Percentiles rank a stretch among this genome's conserved stretches.
phyloP scores from a whole-genome alignment of 139 green algal genomes.

The Chlamydomonas sp. region DNA sequence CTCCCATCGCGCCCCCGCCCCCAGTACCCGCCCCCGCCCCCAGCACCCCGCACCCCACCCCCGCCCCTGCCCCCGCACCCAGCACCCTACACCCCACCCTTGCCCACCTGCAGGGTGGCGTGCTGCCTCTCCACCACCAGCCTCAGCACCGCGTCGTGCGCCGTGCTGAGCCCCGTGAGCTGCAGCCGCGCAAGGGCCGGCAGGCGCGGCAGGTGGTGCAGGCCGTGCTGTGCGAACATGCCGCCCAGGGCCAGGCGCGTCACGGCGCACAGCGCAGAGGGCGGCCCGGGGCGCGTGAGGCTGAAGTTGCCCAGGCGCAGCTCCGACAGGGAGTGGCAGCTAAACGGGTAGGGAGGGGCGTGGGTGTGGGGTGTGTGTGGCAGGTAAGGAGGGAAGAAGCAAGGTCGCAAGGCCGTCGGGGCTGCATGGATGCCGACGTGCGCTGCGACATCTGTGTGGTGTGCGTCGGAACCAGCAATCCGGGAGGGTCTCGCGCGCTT shows the following conservation, averaged over 20 bases:
- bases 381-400: background rate
- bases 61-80: no score
- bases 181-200: conserved; percentile 11
- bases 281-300: background rate
- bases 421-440: no score
- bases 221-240: conserved; percentile 13
- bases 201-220: conserved; percentile 1
- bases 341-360: background rate
- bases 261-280: background rate
- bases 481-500: no score
- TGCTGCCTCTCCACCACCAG: background rate
- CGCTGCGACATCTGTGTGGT: no score
- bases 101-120: background rate
- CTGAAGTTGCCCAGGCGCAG: conserved; percentile 34
- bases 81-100: no score
- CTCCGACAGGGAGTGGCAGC: background rate
- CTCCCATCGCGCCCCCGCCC: no score
- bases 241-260: conserved; percentile 10
- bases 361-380: background rate
- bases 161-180: background rate
- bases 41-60: no score
- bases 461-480: no score
- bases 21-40: no score
- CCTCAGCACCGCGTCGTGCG: conserved; percentile 4
- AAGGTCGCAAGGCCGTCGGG: no score